Base-by-base conservation (phyloP, 352 stramenopile species). In the Aphanomyces cochlioides region DNA sequence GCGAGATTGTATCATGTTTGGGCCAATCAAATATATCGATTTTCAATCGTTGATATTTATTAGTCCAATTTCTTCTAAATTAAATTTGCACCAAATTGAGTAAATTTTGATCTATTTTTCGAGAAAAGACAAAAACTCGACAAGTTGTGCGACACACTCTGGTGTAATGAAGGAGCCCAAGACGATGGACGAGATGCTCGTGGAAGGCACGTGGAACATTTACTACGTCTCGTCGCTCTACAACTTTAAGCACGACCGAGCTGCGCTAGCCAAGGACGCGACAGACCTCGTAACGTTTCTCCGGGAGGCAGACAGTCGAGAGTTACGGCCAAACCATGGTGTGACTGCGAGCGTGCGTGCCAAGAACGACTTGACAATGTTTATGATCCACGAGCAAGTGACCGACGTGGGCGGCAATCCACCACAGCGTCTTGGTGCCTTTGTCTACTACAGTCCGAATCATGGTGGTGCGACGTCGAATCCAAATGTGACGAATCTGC, bases 191-290 rank as follows among this genome's bases (percentile, higher is more conserved):
- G 4, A 34, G 59, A 41, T 67, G 21, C 39, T 67, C 2, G 48
- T 36, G 59, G 64, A 70, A 21, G 64, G 64, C 15, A 36, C 47
- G 74, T 92, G 82, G 84, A 70, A 77, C 57, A 76, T 83, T 34
- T 82, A 92, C 78, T 85, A 77, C 68, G 77, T 83, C 61, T 92
- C 84, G 38, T 73, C 77, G 60, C 74, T 92, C 56, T 88, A 84
- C 69, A 90, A 90, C 67, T 79, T 79, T 47, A 67, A 89, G 56
- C 82, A 84, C 39, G 77, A 81, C 10, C 74, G 77, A n/a, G 81
- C 78, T 60, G 45, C 85, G 45, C 72, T 73, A 15, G 68, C 72
- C n/a, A 83, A 74, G 38, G 59, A 78, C 57, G 50, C 43, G n/a
- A 69, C 28, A 45, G 69, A 57, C 45, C 47, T 70, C 47, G 47